Conservation (phyloP, 2,329 filamentous ascomycete genomes). For the Colletotrichum sp. region DNA sequence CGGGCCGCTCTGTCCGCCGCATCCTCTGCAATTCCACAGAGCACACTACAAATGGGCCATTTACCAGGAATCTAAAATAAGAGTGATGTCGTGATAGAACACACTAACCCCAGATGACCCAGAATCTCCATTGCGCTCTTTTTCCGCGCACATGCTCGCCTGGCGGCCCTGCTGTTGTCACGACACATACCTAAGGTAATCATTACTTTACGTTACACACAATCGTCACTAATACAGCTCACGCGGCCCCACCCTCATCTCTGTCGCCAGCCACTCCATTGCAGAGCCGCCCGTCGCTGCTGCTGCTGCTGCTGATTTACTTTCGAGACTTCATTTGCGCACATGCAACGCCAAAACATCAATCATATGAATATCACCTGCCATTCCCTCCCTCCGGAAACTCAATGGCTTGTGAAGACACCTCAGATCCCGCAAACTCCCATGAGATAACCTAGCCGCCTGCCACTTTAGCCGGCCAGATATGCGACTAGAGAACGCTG, state of each 20-base stretch:
- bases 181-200: neutral
- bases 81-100: constrained; percentile 10
- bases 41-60: neutral
- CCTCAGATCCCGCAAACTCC: neutral
- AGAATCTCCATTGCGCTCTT: constrained; percentile 11
- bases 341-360: neutral
- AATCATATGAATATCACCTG: neutral
- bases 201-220: constrained; percentile 7
- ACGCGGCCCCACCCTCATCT: neutral
- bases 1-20: neutral
- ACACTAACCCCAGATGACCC: neutral
- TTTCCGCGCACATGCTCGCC: neutral
- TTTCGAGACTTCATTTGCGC: neutral
- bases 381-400: neutral
- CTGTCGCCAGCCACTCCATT: neutral
- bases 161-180: neutral
- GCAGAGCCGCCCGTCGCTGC: neutral
- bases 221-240: neutral
- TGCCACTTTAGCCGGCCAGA: neutral
- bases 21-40: neutral
- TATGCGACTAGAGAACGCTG: neutral
- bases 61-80: neutral
- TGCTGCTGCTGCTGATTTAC: neutral
- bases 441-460: neutral
- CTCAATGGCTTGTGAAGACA: neutral